Evolutionary conservation across 495 filamentous ascomycete genomes (phyloP).

Genomic region (Podospora tetraspora): DNA sequence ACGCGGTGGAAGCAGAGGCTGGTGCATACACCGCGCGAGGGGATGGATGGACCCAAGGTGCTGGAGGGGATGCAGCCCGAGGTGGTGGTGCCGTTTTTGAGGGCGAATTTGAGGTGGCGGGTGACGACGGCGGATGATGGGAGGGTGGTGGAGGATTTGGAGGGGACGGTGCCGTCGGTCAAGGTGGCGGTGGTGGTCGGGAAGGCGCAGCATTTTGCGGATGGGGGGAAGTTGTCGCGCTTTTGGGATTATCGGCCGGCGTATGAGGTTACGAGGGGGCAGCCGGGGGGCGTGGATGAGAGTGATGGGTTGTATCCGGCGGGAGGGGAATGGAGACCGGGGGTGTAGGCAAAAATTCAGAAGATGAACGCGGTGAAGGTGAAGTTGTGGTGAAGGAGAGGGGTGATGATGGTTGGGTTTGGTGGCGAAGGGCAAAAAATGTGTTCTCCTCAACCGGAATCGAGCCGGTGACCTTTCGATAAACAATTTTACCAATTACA

Average conservation of each 20-base stretch:
- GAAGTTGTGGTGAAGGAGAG: background rate
- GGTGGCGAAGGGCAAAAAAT: background rate
- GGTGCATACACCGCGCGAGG: background rate
- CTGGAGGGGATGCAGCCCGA: background rate
- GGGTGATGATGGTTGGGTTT: background rate
- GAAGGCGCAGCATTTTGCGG: slow-evolving; percentile 3
- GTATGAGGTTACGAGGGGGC: background rate
- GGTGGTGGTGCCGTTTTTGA: background rate
- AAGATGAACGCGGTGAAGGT: background rate
- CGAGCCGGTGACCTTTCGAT: background rate
- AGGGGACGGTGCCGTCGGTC: background rate
- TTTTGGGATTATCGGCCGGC: background rate
- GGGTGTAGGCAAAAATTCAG: background rate
- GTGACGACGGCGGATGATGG: background rate
- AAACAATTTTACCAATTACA: background rate
- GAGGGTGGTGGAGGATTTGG: background rate
- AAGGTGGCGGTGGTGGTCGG: background rate
- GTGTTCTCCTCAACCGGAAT: background rate
- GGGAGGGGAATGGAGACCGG: background rate
- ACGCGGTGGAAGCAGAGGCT: slow-evolving; percentile 3
- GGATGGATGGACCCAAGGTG: background rate
- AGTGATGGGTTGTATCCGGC: slow-evolving; percentile 1
- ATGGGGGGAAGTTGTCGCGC: background rate
- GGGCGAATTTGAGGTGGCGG: background rate
- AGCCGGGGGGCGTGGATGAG: background rate